Base-by-base conservation (phyloP, 169 alveolate genomes). In the Plasmodium berghei region DNA sequence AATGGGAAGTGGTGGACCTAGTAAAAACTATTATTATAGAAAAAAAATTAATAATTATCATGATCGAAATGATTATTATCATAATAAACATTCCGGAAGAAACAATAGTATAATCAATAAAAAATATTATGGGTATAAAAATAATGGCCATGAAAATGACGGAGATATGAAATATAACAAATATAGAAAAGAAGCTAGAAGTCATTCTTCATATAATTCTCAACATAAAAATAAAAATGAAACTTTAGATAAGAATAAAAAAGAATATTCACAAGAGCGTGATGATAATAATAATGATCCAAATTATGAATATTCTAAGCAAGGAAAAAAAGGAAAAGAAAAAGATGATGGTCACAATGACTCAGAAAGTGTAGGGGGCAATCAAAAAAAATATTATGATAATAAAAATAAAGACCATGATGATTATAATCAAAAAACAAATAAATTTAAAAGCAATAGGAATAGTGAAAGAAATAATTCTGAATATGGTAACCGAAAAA, bases 1-100 rank as follows among this genome's bases (percentile, higher is more conserved):
- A 18, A 26, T 26, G 16, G 58, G 24, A 16, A 28, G n/a, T 28
- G 59, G 49, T 16, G 58, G 24, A 10, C 34, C 24, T 28, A 20
- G 49, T 26, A 83, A 67, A 48, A 66, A 22, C 45, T 24, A 52
- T 42, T 83, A 34, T 71, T 55, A 55, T 67, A 56, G 85, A 67
- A 83, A 83, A 34, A 61, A 67, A 67, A 42, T 16, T 64, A 77
- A 48, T 71, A 49, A 54, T 66, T 66, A 54, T 59, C 20, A 61
- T 67, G 62, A 66, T 67, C 52, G 61, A 16, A 54, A 83, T 66
- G 56, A 40, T 48, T 54, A 34, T 59, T 83, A 83, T 64, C 42
- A 52, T 28, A 72, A 28, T 24, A 62, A 26, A 22, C n/a, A 52
- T 55, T 24, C 69, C 6, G 34, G 74, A 40, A 83, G 34, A 42